Base-by-base conservation (phyloP, 331 rosid genomes). In the Malus hybrid region DNA sequence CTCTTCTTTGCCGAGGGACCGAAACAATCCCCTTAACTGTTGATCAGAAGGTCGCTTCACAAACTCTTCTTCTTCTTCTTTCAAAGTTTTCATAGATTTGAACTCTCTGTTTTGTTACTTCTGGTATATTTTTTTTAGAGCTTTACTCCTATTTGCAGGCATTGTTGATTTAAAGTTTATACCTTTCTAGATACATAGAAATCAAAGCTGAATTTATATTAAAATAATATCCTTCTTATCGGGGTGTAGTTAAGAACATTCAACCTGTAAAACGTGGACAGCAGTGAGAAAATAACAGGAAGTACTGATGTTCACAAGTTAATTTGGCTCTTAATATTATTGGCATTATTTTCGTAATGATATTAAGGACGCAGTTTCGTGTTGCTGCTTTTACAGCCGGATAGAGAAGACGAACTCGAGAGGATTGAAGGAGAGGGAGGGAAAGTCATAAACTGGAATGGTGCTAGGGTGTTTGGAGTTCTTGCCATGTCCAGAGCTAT, bases 401-500 rank as follows among this genome's bases (percentile, higher is more conserved):
- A 92, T 80, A 90, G 97, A 87, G 79, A 86, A 83, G 97, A 92
- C 55, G 97, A 92, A 79, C 96, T 90, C 52, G 9, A 73, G 84
- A 87, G 97, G 80, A 92, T 92, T 78, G 97, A 92, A 90, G 86
- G 80, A 75, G 86, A 60, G 60, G 97, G 92, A 77, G 97, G 97
- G 75, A 92, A 67, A 90, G 97, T 92, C 82, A 92, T 92, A 76
- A 90, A 92, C 96, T 92, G 97, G 97, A 92, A 88, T 84, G 97
- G 97, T 56, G 90, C 97, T 80, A 88, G 97, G 88, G 96, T 92
- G 80, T 80, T 87, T 69, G 97, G 96, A 75, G 97, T 92, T 81
- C 97, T 92, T 76, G 93, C 97, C 80, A 92, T 92, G 97, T 92
- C 97, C 86, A 90, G 97, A 90, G 97, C 97, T 80, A 92, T 92